Evolutionary conservation across 1,284 basidiomycete genomes (phyloP).

Genomic region (Apiotrichum gracile): DNA sequence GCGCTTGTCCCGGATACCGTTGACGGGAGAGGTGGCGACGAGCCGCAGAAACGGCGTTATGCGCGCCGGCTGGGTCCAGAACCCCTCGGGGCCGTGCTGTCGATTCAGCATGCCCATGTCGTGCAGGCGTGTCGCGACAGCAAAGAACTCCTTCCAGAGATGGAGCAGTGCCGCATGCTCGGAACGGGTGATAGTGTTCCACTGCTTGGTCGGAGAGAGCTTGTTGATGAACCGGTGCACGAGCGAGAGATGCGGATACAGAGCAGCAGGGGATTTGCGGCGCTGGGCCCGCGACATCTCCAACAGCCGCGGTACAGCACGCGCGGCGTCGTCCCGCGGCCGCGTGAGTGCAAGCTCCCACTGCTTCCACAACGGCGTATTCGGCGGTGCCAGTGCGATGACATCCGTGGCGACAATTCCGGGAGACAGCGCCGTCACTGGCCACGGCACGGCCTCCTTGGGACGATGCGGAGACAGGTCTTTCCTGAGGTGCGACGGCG

Average conservation of each 20-base stretch:
- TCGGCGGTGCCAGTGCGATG: too few relatives aligned
- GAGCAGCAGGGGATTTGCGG: too few relatives aligned
- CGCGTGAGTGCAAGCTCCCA: too few relatives aligned
- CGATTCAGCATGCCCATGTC: neutral
- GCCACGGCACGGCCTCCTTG: too few relatives aligned
- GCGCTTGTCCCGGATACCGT: neutral
- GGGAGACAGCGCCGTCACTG: too few relatives aligned
- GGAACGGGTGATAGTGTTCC: neutral
- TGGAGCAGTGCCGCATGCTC: neutral
- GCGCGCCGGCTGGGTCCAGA: neutral
- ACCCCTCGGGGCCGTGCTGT: rapidly evolving
- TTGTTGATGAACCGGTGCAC: neutral
- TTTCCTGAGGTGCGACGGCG: too few relatives aligned
- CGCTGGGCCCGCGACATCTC: too few relatives aligned
- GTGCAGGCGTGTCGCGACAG: neutral
- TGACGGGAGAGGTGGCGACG: neutral
- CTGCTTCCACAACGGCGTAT: too few relatives aligned
- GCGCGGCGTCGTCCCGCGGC: too few relatives aligned
- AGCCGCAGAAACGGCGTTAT: neutral
- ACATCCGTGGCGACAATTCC: too few relatives aligned
- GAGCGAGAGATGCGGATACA: neutral
- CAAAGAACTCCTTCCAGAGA: neutral
- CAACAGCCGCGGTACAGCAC: too few relatives aligned
- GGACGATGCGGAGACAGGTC: too few relatives aligned
- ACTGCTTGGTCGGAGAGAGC: neutral